Evolutionary conservation across 495 filamentous ascomycete genomes (phyloP).

Genomic region (Achaetomiella virescens): DNA sequence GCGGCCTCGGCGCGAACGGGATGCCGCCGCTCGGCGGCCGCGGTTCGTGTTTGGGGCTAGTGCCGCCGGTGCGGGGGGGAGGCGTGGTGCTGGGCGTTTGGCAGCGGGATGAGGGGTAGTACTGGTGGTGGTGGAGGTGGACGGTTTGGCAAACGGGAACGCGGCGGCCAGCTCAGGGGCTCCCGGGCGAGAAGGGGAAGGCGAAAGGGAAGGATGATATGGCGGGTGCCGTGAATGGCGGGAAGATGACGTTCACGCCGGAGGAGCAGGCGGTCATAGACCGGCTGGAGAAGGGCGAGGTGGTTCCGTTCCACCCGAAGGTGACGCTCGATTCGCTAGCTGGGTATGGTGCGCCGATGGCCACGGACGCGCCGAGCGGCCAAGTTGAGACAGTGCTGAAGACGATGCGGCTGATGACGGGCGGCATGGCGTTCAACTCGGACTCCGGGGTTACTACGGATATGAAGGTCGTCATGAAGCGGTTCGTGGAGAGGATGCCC

Average conservation of each 20-base stretch:
- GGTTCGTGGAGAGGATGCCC: constrained; percentile 22
- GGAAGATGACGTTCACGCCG: constrained; percentile 14
- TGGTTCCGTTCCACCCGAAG: constrained; percentile 21
- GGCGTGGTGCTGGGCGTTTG: too few relatives aligned
- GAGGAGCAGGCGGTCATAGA: constrained; percentile 22
- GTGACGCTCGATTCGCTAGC: constrained; percentile 17
- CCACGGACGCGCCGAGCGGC: constrained; percentile 20
- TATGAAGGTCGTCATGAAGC: constrained; percentile 2
- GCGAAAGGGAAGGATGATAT: not conserved
- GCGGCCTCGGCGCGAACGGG: too few relatives aligned
- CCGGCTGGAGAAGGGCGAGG: constrained; percentile 25
- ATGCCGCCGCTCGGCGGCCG: too few relatives aligned
- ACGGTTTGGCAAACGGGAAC: too few relatives aligned
- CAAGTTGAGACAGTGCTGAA: constrained; percentile 26
- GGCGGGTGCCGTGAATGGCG: not conserved
- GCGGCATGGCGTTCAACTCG: constrained; percentile 25
- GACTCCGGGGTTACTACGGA: constrained; percentile 22
- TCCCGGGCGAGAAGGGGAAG: not conserved
- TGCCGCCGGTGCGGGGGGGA: not conserved
- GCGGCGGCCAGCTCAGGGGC: too few relatives aligned
- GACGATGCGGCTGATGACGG: constrained; percentile 28
- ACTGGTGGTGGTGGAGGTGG: too few relatives aligned
- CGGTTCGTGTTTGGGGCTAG: not conserved
- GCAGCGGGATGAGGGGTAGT: too few relatives aligned
- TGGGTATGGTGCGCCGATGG: constrained; percentile 30